Conservation (phyloP, 768 basidiomycete species). For the Macrolepiota fuliginosa region DNA sequence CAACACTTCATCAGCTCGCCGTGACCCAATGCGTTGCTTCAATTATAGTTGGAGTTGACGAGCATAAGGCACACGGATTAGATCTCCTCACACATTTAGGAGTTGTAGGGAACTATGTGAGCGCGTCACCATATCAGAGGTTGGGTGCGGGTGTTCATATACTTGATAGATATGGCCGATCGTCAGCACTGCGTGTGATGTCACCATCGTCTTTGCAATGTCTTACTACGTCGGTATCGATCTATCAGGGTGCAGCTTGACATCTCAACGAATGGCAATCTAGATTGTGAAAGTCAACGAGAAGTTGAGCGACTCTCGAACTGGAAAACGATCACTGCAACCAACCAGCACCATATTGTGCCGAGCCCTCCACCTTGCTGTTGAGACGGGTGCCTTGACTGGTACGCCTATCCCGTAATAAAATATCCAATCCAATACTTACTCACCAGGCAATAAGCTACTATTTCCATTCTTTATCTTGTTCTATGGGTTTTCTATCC, state of each 20-base stretch:
- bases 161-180: constrained; percentile 29
- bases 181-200: constrained; percentile 29
- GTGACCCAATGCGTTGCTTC: constrained; percentile 10
- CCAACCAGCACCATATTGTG: constrained; percentile 25
- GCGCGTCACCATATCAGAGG: neutral
- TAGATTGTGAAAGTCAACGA: neutral
- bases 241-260: neutral
- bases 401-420: constrained; percentile 16
- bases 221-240: constrained; percentile 25
- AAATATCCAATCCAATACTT: neutral
- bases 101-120: neutral
- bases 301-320: neutral
- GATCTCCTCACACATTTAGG: neutral
- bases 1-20: neutral
- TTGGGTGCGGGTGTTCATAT: neutral
- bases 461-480: constrained; percentile 27
- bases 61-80: neutral
- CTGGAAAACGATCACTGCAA: constrained; percentile 20
- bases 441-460: constrained; percentile 19
- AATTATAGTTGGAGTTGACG: constrained; percentile 8
- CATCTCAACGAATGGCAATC: neutral
- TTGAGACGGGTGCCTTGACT: constrained; percentile 33
- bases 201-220: constrained; percentile 28
- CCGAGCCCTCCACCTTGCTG: constrained; percentile 28
- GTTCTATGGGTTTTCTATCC: constrained; percentile 27